Evolutionary conservation across 441 rosid genomes (phyloP), one percentile per base, ranked within the genome.

Genomic region (Metrosideros polymorpha): DNA sequence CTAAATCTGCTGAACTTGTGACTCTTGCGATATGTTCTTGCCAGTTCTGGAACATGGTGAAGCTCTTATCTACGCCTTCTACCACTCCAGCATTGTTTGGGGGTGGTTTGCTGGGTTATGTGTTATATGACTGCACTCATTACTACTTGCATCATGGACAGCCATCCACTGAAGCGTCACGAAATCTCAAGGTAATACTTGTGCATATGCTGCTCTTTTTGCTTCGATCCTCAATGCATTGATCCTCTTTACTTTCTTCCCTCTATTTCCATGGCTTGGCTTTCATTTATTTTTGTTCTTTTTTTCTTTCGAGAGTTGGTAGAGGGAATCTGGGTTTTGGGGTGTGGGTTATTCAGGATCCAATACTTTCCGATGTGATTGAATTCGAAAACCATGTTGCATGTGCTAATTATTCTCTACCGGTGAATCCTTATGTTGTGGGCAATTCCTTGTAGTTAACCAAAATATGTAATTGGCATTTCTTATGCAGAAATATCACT

Each of bases 81-180:
- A 92, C 92, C 50, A 89, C 98, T 85, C 99, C 99, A 43, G 99
- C 96, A 42, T 29, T 98, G 77, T 92, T 98, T 76, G 99, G 96
- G 83, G 99, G 99, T 88, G 96, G 96, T 89, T 90, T 98, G 86
- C 90, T 98, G 82, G 99, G 99, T 30, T 98, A 98, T 88, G 98
- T 98, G 84, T 93, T 98, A 85, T 98, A 98, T 83, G 99, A 98
- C 90, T 87, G 91, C 86, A 98, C 98, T 86, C 99, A 98, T 90
- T 98, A 91, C 94, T 98, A 94, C 89, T 87, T 98, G 87, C 99
- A 98, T 91, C 99, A 98, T 87, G 98, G 98, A 85, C 99, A 96
- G 90, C 98, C 99, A 53, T 87, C 94, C 75, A 87, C 61, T 12
- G 90, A 91, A 84, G 85, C 91, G 51, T 89, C 97, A 2, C 94